Conservation (phyloP, 2,329 filamentous ascomycete species). For the Colletotrichum salicis region DNA sequence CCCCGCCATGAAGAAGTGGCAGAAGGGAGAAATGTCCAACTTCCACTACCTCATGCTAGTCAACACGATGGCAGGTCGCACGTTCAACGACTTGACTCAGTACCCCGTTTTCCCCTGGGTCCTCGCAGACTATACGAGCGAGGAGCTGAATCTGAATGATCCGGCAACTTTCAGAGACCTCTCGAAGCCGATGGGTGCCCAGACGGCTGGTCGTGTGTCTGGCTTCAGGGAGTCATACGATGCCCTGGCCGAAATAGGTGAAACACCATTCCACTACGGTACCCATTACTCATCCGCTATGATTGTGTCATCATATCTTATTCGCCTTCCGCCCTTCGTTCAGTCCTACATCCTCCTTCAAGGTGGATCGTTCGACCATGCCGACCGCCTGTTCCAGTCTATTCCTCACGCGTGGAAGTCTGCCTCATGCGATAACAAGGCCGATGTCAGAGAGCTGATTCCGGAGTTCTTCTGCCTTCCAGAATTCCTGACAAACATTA, state of each 20-base stretch:
- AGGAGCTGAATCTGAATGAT: constrained; percentile 87
- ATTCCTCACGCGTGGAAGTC: constrained; percentile 92
- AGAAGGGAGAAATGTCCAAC: constrained; percentile 94
- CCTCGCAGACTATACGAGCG: constrained; percentile 92
- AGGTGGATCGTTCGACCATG: constrained; percentile 95
- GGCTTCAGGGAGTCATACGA: constrained; percentile 88
- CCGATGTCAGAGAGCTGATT: constrained; percentile 92
- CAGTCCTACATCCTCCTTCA: constrained; percentile 94
- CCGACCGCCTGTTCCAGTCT: constrained; percentile 94
- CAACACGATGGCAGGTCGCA: constrained; percentile 95
- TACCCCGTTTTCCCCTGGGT: constrained; percentile 99
- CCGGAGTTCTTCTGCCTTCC: constrained; percentile 98
- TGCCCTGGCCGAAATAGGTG: constrained; percentile 90
- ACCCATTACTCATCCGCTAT: constrained; percentile 99
- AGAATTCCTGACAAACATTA: constrained; percentile 93
- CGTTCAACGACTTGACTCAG: constrained; percentile 97
- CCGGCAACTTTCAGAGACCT: constrained; percentile 89
- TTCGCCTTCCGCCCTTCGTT: constrained; percentile 94
- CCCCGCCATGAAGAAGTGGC: constrained; percentile 88
- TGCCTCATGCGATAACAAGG: constrained; percentile 88
- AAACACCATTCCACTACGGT: constrained; percentile 94
- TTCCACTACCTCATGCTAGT: constrained; percentile 99
- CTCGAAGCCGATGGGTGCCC: constrained; percentile 95
- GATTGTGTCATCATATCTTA: constrained; percentile 97
- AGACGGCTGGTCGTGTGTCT: constrained; percentile 78